Conservation (phyloP, 1,284 basidiomycete species). For the Leucoagaricus sp. region DNA sequence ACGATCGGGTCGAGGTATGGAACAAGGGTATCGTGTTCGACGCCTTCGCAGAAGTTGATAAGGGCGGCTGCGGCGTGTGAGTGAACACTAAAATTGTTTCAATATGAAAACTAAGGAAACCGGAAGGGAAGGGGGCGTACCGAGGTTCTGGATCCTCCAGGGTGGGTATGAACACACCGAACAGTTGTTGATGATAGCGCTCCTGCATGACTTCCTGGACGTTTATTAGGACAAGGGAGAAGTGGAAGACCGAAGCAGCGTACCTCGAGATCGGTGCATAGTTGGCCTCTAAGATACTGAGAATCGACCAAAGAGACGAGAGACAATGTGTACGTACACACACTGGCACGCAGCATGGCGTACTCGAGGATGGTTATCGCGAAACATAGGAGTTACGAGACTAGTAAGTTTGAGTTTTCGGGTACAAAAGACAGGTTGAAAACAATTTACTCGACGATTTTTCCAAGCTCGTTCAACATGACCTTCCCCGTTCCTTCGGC, state of each 20-base stretch:
- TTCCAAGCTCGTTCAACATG: slow-evolving; percentile 76
- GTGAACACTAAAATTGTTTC: slow-evolving; percentile 73
- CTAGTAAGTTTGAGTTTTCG: too few species aligned
- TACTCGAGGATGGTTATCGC: slow-evolving; percentile 79
- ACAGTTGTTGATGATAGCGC: slow-evolving; percentile 65
- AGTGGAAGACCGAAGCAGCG: not conserved
- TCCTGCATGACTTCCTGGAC: slow-evolving; percentile 76
- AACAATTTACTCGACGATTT: slow-evolving; percentile 64
- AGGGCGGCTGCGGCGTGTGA: slow-evolving; percentile 70
- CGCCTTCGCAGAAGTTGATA: slow-evolving; percentile 89
- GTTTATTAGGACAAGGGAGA: not conserved
- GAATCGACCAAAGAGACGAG: slow-evolving; percentile 7
- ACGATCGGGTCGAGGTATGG: slow-evolving; percentile 81
- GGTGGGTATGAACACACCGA: slow-evolving; percentile 69
- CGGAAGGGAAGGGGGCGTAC: slow-evolving; percentile 37
- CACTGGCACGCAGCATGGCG: slow-evolving; percentile 86
- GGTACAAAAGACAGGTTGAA: not conserved
- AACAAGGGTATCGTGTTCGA: slow-evolving; percentile 67
- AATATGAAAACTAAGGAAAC: not conserved
- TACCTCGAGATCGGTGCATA: slow-evolving; percentile 84
- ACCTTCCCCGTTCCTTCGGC: slow-evolving; percentile 76
- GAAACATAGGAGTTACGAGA: slow-evolving; percentile 74
- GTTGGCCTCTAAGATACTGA: slow-evolving; percentile 57
- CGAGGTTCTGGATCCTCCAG: slow-evolving; percentile 76
- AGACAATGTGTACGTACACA: slow-evolving; percentile 53